Evolutionary conservation across 1,284 basidiomycete species (phyloP).

Genomic region (Ganoderma lingzhi): DNA sequence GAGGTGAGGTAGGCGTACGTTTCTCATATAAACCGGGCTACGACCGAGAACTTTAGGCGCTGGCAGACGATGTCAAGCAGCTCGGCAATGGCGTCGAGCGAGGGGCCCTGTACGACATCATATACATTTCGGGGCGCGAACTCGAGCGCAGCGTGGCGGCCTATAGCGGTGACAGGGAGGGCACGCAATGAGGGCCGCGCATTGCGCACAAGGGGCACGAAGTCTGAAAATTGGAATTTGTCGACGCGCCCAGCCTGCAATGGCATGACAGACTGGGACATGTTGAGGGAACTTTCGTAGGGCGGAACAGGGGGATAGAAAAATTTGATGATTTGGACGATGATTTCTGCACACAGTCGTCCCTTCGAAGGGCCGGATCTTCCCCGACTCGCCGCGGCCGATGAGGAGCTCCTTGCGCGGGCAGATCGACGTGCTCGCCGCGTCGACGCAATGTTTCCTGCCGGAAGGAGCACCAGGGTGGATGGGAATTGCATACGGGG

Average conservation of each 20-base stretch:
- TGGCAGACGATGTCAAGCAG: constrained; percentile 7
- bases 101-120: neutral
- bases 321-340: neutral
- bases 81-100: constrained; percentile 16
- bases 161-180: constrained; percentile 8
- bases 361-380: neutral
- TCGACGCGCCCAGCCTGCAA: neutral
- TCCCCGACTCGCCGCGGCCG: constrained; percentile 5
- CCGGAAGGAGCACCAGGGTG: neutral
- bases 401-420: constrained; percentile 11
- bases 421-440: constrained; percentile 8
- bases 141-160: constrained; percentile 1
- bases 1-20: no score
- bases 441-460: neutral
- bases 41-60: no score
- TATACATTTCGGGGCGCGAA: neutral
- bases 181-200: neutral
- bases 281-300: neutral
- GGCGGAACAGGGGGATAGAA: neutral
- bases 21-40: neutral
- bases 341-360: neutral
- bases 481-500: neutral
- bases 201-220: neutral
- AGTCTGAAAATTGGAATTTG: constrained; percentile 1
- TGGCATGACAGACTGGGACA: neutral